A percentile compares a stretch with the other conserved stretches of the same genome.
phyloP scores from a whole-genome alignment of 805 yeast genomes.

The Suhomyces vadensis region DNA sequence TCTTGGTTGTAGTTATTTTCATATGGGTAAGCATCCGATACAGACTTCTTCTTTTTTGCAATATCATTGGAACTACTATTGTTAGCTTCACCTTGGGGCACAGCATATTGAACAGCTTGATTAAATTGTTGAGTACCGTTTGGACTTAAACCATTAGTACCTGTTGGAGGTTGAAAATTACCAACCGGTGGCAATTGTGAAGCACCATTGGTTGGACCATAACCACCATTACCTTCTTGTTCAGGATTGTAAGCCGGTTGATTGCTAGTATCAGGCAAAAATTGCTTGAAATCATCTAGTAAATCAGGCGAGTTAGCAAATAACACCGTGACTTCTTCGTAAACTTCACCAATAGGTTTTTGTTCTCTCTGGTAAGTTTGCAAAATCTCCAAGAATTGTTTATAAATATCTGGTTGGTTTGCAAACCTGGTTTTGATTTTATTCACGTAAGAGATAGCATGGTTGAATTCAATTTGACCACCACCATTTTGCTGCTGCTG shows the following conservation, averaged over 20 bases:
- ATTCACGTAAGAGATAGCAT: constrained; percentile 94
- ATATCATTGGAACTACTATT: constrained; percentile 12
- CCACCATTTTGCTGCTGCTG: constrained; percentile 41
- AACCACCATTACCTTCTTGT: constrained; percentile 24
- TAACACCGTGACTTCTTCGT: constrained; percentile 84
- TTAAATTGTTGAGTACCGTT: constrained; percentile 20
- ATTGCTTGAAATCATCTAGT: constrained; percentile 91
- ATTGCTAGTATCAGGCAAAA: constrained; percentile 80
- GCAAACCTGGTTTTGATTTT: constrained; percentile 93
- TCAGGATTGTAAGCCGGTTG: constrained; percentile 27
- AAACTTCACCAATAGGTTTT: constrained; percentile 92
- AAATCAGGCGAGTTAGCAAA: constrained; percentile 94
- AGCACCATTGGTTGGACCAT: constrained; percentile 28
- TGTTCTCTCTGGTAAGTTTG: constrained; percentile 97
- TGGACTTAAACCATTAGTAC: constrained; percentile 25
- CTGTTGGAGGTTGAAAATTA: constrained; percentile 71
- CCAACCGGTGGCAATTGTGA: constrained; percentile 86
- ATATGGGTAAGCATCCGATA: constrained; percentile 30
- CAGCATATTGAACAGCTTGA: constrained; percentile 12
- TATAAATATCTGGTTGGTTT: constrained; percentile 92
- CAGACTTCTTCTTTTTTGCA: constrained; percentile 24
- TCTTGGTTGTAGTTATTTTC: constrained; percentile 43
- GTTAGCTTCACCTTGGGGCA: constrained; percentile 7
- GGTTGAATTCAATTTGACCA: constrained; percentile 90
- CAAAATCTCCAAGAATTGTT: constrained; percentile 88